Evolutionary conservation across 495 filamentous ascomycete genomes (phyloP).

Genomic region (Penicillium flavigenum): DNA sequence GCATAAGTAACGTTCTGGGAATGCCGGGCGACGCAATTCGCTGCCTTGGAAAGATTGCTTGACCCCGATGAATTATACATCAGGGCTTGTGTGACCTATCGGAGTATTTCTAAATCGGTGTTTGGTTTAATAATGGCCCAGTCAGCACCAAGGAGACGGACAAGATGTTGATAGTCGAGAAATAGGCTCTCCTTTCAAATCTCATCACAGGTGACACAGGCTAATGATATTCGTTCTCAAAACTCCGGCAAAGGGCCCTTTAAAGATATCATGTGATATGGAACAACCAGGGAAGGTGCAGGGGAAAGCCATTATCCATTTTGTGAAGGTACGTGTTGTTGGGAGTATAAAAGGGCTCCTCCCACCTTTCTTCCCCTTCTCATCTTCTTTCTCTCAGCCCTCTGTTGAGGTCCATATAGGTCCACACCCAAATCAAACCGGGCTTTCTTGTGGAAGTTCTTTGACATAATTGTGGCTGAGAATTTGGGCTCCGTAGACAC

Average conservation of each 20-base stretch:
- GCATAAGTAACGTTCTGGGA: not conserved
- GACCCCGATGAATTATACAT: not conserved
- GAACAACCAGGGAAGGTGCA: too few relatives aligned
- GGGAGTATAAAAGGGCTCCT: not conserved
- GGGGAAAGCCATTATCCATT: not conserved
- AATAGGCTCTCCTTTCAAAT: too few relatives aligned
- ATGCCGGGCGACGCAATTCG: constrained; percentile 1
- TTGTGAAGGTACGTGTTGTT: not conserved
- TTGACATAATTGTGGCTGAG: not conserved
- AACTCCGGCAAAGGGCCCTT: too few relatives aligned
- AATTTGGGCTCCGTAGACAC: not conserved
- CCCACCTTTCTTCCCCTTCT: not conserved
- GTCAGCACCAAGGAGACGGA: too few relatives aligned
- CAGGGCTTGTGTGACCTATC: too few relatives aligned
- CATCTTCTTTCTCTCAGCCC: not conserved
- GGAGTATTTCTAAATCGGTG: too few relatives aligned
- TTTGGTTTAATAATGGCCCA: too few relatives aligned
- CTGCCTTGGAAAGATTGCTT: constrained; percentile 3
- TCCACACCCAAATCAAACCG: not conserved
- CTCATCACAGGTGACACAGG: too few relatives aligned
- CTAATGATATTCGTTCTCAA: too few relatives aligned
- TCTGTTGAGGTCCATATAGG: not conserved
- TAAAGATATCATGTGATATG: too few relatives aligned
- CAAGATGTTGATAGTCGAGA: too few relatives aligned
- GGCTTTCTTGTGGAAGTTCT: not conserved